Base-by-base conservation (phyloP, 78 protist genomes). In the Cavenderia fasciculata region DNA sequence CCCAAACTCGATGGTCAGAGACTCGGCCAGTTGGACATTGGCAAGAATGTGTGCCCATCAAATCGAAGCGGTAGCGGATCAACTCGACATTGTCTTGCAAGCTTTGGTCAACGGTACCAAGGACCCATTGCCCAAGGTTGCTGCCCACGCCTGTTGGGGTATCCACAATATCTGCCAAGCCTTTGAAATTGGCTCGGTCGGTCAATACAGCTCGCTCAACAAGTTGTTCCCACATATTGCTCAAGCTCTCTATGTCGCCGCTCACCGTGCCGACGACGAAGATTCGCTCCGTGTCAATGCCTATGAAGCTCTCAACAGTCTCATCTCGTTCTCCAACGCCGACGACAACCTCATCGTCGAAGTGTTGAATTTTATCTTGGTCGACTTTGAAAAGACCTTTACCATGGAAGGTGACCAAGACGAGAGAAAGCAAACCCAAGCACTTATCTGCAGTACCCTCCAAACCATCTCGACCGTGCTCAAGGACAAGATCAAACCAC, bases 21-120 rank as follows among this genome's bases (percentile, higher is more conserved):
- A 97, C 49, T 92, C 98, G 0, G 85, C 98, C 0, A 95, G 95
- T 2, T 97, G 97, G 97, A 76, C 96, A 23, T 29, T 97, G 59
- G 98, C 97, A 25, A 84, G 92, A 46, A 59, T 96, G 38, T 94
- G 94, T 92, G 71, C 36, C 19, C 93, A 86, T 44, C 86, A 75
- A 66, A 70, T 86, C 54, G 38, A 23, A 2, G n/a, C 47, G 41
- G 72, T 74, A 4, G 11, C 56, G 11, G 75, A 72, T 3, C 21
- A 18, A n/a, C 49, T 86, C 38, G 73, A 70, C 2, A 21, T 16
- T 11, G 23, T 74, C 2, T 25, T 63, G 36, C 6, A 33, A 1
- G 25, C 63, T 31, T 23, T 86, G 16, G 33, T 71, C 38, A 91
- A 82, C 1, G 84, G 84, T 7, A 59, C 89, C 29, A 43, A 92